phyloP scores from a whole-genome alignment of 2,329 filamentous ascomycete species.

The Rhinocladiella similis region DNA sequence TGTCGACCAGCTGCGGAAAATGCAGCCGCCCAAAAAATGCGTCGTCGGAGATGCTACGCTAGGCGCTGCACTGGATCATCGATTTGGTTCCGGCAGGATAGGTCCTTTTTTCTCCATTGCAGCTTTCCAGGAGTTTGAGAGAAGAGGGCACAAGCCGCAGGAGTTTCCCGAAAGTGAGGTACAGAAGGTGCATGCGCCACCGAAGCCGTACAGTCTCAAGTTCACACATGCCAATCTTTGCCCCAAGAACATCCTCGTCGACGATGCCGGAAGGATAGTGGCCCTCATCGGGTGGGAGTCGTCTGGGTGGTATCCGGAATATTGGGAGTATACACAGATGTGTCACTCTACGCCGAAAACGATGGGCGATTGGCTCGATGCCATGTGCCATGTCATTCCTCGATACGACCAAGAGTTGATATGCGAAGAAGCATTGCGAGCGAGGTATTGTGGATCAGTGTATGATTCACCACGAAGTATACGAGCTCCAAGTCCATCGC shows the following conservation, averaged over 20 bases:
- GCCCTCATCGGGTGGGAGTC: slow-evolving; percentile 35
- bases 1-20: slow-evolving; percentile 30
- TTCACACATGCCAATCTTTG: slow-evolving; percentile 34
- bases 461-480: slow-evolving; percentile 27
- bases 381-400: slow-evolving; percentile 25
- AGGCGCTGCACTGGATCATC: slow-evolving; percentile 28
- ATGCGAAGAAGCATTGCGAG: slow-evolving; percentile 24
- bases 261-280: slow-evolving; percentile 29
- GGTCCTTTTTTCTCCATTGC: slow-evolving; percentile 29
- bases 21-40: slow-evolving; percentile 29
- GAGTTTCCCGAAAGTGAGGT: slow-evolving; percentile 27
- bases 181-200: slow-evolving; percentile 22
- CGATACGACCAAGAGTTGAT: slow-evolving; percentile 27
- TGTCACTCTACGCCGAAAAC: slow-evolving; percentile 24
- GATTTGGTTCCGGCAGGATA: slow-evolving; percentile 25
- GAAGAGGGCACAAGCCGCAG: slow-evolving; percentile 24
- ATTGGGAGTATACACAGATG: slow-evolving; percentile 35
- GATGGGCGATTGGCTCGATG: slow-evolving; percentile 27
- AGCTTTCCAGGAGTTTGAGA: slow-evolving; percentile 29
- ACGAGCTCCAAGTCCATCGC: slow-evolving; percentile 23
- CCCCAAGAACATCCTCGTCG: slow-evolving; percentile 32
- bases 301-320: slow-evolving; percentile 34
- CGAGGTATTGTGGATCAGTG: slow-evolving; percentile 23
- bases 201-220: slow-evolving; percentile 30
- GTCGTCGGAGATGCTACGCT: slow-evolving; percentile 29